Evolutionary conservation across 2,329 filamentous ascomycete genomes (phyloP).

Genomic region (Biscogniauxia sp.): DNA sequence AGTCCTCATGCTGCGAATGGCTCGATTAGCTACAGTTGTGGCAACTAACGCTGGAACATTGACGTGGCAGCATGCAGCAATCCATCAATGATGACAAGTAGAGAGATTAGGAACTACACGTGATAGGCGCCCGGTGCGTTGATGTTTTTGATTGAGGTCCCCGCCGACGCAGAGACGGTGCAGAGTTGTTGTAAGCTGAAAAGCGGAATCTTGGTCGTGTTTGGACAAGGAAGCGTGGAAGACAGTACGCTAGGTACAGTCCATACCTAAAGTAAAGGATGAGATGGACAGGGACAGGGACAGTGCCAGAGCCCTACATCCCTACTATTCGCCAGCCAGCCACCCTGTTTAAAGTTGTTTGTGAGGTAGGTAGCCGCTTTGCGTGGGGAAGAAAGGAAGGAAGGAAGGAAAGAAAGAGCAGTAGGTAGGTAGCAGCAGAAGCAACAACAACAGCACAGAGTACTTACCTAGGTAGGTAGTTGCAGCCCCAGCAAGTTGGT

Average conservation of each 20-base stretch:
- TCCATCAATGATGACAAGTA: background rate
- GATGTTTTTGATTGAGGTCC: background rate
- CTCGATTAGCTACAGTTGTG: background rate
- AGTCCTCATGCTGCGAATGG: background rate
- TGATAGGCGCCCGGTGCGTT: background rate
- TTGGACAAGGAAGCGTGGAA: background rate
- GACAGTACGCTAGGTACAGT: background rate
- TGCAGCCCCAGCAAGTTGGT: background rate
- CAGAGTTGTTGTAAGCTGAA: background rate
- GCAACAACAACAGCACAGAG: too few relatives aligned
- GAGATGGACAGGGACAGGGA: too few relatives aligned
- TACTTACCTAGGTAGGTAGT: background rate
- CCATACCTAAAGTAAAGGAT: too few relatives aligned
- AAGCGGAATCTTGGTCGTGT: background rate
- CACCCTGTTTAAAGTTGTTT: slow-evolving; percentile 1
- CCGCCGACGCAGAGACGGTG: background rate
- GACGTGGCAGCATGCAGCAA: slow-evolving; percentile 1
- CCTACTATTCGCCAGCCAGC: background rate
- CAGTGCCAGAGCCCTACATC: too few relatives aligned
- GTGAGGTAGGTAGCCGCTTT: background rate
- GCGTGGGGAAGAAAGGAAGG: background rate
- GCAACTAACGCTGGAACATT: background rate
- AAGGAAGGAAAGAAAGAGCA: too few relatives aligned
- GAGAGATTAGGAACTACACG: background rate
- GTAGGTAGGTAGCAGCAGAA: too few relatives aligned